phyloP scores from a whole-genome alignment of 202 grass and related monocot species.

The Dendrocalamus latiflorus region DNA sequence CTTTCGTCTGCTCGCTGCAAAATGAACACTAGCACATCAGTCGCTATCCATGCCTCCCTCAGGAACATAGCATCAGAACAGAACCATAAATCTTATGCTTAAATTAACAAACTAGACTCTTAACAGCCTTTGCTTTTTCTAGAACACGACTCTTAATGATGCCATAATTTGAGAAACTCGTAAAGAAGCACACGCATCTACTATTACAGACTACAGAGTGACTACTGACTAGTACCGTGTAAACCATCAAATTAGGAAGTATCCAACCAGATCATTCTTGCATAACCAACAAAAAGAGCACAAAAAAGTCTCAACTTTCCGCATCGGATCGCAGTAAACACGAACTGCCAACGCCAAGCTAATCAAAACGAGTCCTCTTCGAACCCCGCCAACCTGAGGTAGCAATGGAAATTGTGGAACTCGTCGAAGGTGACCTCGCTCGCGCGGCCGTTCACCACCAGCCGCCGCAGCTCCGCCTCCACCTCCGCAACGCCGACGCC shows the following conservation, averaged over 20 bases:
- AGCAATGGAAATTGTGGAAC: slow-evolving; percentile 85
- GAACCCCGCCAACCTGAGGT: slow-evolving; percentile 60
- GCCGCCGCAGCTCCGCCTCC: slow-evolving; percentile 77
- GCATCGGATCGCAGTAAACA: slow-evolving; percentile 8
- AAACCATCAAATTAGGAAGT: background rate
- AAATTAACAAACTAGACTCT: background rate
- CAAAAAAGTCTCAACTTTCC: background rate
- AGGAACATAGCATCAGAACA: background rate
- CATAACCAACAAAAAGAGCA: background rate
- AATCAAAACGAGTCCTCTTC: background rate
- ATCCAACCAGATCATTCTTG: background rate
- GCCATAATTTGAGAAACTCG: background rate
- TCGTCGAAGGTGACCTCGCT: slow-evolving; percentile 70
- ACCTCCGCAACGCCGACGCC: slow-evolving; percentile 30
- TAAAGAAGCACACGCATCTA: background rate
- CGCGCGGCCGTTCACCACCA: slow-evolving; percentile 58
- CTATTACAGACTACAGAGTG: background rate
- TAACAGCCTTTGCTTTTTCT: background rate
- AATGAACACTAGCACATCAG: background rate
- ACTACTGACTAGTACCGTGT: background rate
- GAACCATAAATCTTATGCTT: background rate
- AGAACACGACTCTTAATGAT: background rate
- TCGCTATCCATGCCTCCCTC: background rate
- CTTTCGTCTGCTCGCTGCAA: slow-evolving; percentile 70
- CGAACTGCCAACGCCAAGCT: background rate